Evolutionary conservation across 2,329 filamentous ascomycete species (phyloP), one percentile per base, ranked within the genome.

Genomic region (Dactylonectria macrodidyma): DNA sequence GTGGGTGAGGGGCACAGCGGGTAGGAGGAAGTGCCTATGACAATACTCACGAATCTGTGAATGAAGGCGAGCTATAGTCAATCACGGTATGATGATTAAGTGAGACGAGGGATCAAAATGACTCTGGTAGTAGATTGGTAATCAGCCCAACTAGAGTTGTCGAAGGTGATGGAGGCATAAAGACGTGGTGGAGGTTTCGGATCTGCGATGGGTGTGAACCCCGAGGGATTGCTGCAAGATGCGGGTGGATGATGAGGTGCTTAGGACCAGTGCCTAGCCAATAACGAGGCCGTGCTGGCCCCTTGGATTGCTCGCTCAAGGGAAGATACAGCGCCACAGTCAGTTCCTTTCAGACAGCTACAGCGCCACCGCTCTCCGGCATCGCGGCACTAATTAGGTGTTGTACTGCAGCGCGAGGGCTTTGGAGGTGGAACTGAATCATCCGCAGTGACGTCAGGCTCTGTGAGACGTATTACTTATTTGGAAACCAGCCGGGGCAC

Each of bases 211-310:
- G 34, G 33, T 38, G 54, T 36, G 51, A 41, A 54, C 55, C 33
- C 41, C 19, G 46, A 36, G 34, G 38, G 24, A 24, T 46, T 36
- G 57, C 51, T 46, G 59, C 59, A 19, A 54, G 33, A 16, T 46
- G 9, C 47, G 12, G 46, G 9, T 16, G 54, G 36, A 55, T 30
- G 56, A 64, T 67, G 65, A 67, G 65, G 65, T 67, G 65, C 65
- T 64, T 14, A 38, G 41, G n/a, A 59, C 26, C 3, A 19, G 19
- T 5, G 48, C 46, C 19, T 19, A 26, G 26, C 65, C 65, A 67
- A 64, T 67, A 50, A 33, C 30, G 50, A 41, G 38, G 58, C 9
- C 4, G 51, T 46, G 16, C 7, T 46, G 19, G 41, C 22, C 48
- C 19, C 33, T 12, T 3, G 4, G 41, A 9, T 48, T 48, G 48